These are phyloP conservation scores for Parietichytrium sp. DNA, from an alignment of 108 stramenopile genomes.

Conservation along the genomic window DNA sequence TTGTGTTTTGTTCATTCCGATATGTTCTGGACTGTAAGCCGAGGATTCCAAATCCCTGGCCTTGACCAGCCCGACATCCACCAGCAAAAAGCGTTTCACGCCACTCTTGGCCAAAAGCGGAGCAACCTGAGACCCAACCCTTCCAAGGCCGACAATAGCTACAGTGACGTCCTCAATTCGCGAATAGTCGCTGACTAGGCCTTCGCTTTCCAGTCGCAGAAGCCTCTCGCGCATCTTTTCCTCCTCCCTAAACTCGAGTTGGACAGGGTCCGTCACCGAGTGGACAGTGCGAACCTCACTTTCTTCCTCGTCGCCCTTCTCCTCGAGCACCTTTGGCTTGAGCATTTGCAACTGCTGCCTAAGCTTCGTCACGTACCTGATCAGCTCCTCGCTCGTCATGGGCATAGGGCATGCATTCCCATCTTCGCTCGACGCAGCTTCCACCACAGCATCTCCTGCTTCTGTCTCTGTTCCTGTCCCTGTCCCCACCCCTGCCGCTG, in stretches of 20 bases:
- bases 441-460: too few relatives aligned
- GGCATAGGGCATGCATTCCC: too few relatives aligned
- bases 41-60: not conserved
- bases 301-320: not conserved
- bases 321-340: not conserved
- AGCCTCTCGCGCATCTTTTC: too few relatives aligned
- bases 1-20: conserved; percentile 25
- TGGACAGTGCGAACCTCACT: not conserved
- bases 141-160: not conserved
- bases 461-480: too few relatives aligned
- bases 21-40: not conserved
- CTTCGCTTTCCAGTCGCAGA: too few relatives aligned
- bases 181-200: too few relatives aligned
- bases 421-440: too few relatives aligned
- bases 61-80: not conserved
- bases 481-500: too few relatives aligned
- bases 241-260: not conserved
- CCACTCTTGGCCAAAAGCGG: not conserved
- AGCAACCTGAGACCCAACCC: not conserved
- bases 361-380: not conserved
- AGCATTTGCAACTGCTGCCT: not conserved
- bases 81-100: not conserved
- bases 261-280: not conserved
- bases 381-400: not conserved
- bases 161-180: not conserved